These are phyloP conservation scores for Lumnitzera racemosa DNA, from an alignment of 345 rosid species.

Conservation along the genomic window DNA sequence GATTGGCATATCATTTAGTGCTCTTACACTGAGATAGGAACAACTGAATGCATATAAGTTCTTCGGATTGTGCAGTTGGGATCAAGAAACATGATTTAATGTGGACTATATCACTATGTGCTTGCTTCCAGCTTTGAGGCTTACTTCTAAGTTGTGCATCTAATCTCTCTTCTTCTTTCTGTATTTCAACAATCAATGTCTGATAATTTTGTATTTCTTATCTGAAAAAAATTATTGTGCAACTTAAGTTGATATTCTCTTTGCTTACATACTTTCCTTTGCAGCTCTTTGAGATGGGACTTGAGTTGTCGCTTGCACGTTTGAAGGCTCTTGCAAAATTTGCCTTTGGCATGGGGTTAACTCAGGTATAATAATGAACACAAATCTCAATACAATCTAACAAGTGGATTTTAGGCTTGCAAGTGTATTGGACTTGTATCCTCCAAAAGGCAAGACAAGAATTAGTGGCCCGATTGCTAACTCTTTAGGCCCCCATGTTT, in stretches of 20 bases:
- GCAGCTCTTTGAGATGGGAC: slow-evolving; percentile 98
- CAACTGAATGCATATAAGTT: too few relatives aligned
- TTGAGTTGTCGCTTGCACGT: slow-evolving; percentile 96
- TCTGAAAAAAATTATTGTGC: not conserved
- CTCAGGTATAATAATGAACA: slow-evolving; percentile 57
- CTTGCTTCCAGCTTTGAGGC: not conserved
- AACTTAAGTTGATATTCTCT: not conserved
- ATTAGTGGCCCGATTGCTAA: too few relatives aligned
- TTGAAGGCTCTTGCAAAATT: slow-evolving; percentile 92
- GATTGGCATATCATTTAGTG: too few relatives aligned
- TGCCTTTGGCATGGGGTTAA: slow-evolving; percentile 94
- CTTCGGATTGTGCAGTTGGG: too few relatives aligned
- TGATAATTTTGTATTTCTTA: not conserved
- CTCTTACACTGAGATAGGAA: too few relatives aligned
- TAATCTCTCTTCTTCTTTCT: not conserved
- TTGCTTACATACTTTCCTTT: slow-evolving; percentile 23
- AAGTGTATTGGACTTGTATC: too few relatives aligned
- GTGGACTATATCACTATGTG: not conserved
- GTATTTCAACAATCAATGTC: too few relatives aligned
- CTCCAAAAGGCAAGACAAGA: too few relatives aligned
- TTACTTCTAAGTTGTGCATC: not conserved
- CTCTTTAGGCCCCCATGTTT: too few relatives aligned
- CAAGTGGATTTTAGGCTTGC: too few relatives aligned
- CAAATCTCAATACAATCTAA: not conserved
- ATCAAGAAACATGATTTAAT: too few relatives aligned